Base-by-base conservation (phyloP, 2,329 filamentous ascomycete species). In the Phaeosphaeria sp. region DNA sequence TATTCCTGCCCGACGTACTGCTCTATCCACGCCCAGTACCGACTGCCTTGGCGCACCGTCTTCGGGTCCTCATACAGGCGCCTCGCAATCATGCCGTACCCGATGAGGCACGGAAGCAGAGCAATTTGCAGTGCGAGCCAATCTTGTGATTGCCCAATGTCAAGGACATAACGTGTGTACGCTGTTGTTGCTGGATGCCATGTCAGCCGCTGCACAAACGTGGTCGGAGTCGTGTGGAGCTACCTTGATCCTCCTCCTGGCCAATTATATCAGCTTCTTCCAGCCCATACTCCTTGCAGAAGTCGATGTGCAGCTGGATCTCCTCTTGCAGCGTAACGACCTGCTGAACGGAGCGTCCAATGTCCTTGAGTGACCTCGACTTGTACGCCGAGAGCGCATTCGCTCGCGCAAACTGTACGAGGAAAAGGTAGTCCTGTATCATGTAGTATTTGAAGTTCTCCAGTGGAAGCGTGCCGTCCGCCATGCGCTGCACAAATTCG, bases 1-100 rank as follows among this genome's bases (percentile, higher is more conserved):
- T 96, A 97, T 73, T 95, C 91, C 0, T 91, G 88, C 1, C 89
- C 90, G 17, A 90, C 86, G 72, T 97, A 98, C 71, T 92, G 96
- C 72, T 93, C 83, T 64, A 98, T 92, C 94, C 94, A 98, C 46
- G 88, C 85, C 89, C 90, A 95, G 79, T 96, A 98, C 18, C 79
- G 82, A 73, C 94, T 96, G 0, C 82, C 86, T 13, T 89, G 82
- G 41, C 83, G 82, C 49, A 80, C 69, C 36, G 87, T 90, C n/a
- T 80, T 81, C 49, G 84, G 79, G 60, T 90, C 88, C 15, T 81
- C 81, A 66, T 88, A 83, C 2, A 97, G 82, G 68, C 91, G 85
- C 68, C 84, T 83, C 6, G 91, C 94, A 58, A 96, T 91, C 55
- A 87, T 86, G 10, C 89, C 89, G 74, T 98, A 97, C 43, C 94